Conservation (phyloP, 352 stramenopile species). For the Globisporangium heterothallicum region DNA sequence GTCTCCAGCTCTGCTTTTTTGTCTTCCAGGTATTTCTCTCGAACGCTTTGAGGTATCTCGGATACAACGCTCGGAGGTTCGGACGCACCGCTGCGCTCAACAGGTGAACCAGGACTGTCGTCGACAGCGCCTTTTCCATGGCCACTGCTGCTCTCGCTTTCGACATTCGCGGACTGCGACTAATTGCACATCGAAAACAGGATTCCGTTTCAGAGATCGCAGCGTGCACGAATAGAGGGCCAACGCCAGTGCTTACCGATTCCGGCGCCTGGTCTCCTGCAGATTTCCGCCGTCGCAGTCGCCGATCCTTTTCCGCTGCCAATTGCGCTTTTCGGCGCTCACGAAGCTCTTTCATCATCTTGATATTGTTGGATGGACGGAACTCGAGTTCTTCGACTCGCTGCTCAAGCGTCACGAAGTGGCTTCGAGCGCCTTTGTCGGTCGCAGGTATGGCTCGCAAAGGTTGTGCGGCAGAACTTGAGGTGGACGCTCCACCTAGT, state of each 20-base stretch:
- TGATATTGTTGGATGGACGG: slow-evolving; percentile 65
- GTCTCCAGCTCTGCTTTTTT: slow-evolving; percentile 40
- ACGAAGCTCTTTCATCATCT: slow-evolving; percentile 83
- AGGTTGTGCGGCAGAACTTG: slow-evolving; percentile 11
- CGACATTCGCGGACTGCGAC: background rate
- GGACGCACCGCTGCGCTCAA: too few relatives aligned
- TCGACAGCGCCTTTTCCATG: slow-evolving; percentile 4
- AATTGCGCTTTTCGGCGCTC: slow-evolving; percentile 60
- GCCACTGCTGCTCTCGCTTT: slow-evolving; percentile 2
- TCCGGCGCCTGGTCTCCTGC: slow-evolving; percentile 22
- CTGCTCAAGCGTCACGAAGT: slow-evolving; percentile 39
- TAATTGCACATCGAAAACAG: background rate
- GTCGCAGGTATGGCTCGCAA: slow-evolving; percentile 34
- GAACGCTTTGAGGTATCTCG: slow-evolving; percentile 10
- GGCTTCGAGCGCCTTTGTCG: slow-evolving; percentile 33
- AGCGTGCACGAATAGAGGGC: background rate
- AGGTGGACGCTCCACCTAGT: slow-evolving; percentile 15
- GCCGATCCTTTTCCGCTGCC: slow-evolving; percentile 59
- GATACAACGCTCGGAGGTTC: background rate
- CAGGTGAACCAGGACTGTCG: background rate
- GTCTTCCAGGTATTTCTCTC: slow-evolving; percentile 34
- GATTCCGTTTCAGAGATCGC: background rate
- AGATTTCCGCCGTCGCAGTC: slow-evolving; percentile 41
- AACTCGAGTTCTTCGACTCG: slow-evolving; percentile 54
- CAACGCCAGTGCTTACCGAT: background rate